Evolutionary conservation across 1,139 yeast genomes (phyloP), one percentile per base, ranked within the genome.

Genomic region (Suhomyces choctaworum): DNA sequence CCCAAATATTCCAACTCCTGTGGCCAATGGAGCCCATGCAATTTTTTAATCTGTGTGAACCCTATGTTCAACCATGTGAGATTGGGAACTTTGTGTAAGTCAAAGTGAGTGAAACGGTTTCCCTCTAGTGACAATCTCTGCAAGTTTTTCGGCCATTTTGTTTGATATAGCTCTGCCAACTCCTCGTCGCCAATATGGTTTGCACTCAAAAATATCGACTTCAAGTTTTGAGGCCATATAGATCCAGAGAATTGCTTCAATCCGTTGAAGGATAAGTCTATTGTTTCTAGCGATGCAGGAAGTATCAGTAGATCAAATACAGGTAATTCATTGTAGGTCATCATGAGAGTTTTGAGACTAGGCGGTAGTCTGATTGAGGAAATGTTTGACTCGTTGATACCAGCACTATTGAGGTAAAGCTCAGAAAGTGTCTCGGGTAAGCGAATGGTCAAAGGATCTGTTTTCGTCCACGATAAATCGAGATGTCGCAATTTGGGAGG

Each of bases 381-480:
- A 11, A 60, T 41, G 4, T 37, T 36, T 6, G 28, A 19, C 39
- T 46, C 45, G 10, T 40, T 37, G 4, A 65, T 45, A 2, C 59
- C 61, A 2, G 62, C 56, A 40, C 48, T 50, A 41, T 66, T 67
- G 50, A 66, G 60, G 41, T 57, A 66, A 5, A 66, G 36, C 17
- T 65, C 54, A 1, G 36, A 34, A 3, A 56, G 42, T 5, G 47
- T 41, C 8, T 30, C 38, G 2, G 60, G 68, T 7, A 60, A 37
- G 0, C 33, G 57, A 54, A 45, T 33, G 2, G 47, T 36, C 15
- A 36, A 30, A 9, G 44, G 43, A 21, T 45, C 45, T 5, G 44
- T 45, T 15, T 42, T 42, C 19, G 54, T 57, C 73, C 73, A 67
- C 3, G 73, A 66, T 16, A 64, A 41, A 40, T 66, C 73, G 27